Conservation (phyloP, 78 protist species). For the Corallochytrium limacisporum region DNA sequence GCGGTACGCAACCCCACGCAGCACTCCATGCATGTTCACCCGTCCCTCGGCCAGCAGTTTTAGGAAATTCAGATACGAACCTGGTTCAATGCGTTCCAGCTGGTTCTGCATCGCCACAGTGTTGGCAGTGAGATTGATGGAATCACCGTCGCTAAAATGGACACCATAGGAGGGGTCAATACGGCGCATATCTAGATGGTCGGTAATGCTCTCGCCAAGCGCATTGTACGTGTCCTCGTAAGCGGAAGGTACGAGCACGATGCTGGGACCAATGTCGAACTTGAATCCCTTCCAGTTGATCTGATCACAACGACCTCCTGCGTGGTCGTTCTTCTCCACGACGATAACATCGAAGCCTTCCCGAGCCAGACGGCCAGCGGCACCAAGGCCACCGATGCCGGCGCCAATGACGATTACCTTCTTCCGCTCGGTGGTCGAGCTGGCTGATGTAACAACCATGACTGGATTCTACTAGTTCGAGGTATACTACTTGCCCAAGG, state of each 20-base stretch:
- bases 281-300: background rate
- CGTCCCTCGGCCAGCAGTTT: background rate
- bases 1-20: background rate
- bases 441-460: no score
- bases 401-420: constrained; percentile 20
- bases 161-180: constrained; percentile 10
- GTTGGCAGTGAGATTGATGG: background rate
- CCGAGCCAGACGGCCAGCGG: constrained; percentile 3
- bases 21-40: background rate
- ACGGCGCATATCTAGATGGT: background rate
- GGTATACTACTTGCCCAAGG: no score
- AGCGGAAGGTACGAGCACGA: constrained; percentile 10
- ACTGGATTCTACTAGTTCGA: no score
- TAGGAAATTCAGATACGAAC: background rate
- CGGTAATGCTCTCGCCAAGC: background rate
- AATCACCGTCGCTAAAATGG: constrained; percentile 6
- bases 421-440: background rate
- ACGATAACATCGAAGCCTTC: constrained; percentile 13
- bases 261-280: constrained; percentile 12
- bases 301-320: constrained; percentile 21
- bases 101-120: background rate
- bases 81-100: constrained; percentile 5
- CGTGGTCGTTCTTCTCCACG: constrained; percentile 3
- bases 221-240: background rate
- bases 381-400: constrained; percentile 22